Base-by-base conservation (phyloP, 805 yeast genomes). In the Zygoascus bituminiphila region DNA sequence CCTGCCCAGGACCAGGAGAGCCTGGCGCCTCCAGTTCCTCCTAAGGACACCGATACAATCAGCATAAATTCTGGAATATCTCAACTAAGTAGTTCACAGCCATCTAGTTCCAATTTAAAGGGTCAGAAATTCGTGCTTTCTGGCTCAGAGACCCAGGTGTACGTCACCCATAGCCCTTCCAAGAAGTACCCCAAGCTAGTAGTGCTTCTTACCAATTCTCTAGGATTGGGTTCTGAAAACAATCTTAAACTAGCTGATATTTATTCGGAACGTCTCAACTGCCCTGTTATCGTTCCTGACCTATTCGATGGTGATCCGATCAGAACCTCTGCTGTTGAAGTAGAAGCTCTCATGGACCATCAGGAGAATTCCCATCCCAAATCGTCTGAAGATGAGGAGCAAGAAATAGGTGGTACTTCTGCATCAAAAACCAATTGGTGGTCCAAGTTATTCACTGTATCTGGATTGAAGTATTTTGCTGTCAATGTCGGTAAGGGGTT, bases 201-300 rank as follows among this genome's bases (percentile, higher is more conserved):
- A 14, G 51, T 59, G 19, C 50, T 63, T 23, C 55, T 63, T 20
- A 63, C 67, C 12, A 63, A 63, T 50, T 61, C 64, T 10, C 55
- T 63, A 24, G 67, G 67, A 0, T 48, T 63, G 23, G 56, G 54
- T n/a, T 55, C 62, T 37, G 23, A 29, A 6, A 62, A 60, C 52
- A 63, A 63, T 45, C 53, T 57, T 44, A 50, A 51, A 15, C 45
- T 60, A 40, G 67, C 67, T 5, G 67, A 63, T 49, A 36, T 46
- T n/a, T 60, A 57, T 44, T 57, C 65, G 6, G 47, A 48, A 17
- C 15, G 48, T n/a, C 46, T 57, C 33, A 54, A 56, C 9, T 59
- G 55, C 36, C 58, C 64, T 23, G 64, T 62, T 6, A 59, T 62
- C 15, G 58, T 58, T 42, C 64, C 67, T 1, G 78, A 63, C 48